Evolutionary conservation across 1,284 basidiomycete genomes (phyloP).

Genomic region (Ceratobasidium sp.): DNA sequence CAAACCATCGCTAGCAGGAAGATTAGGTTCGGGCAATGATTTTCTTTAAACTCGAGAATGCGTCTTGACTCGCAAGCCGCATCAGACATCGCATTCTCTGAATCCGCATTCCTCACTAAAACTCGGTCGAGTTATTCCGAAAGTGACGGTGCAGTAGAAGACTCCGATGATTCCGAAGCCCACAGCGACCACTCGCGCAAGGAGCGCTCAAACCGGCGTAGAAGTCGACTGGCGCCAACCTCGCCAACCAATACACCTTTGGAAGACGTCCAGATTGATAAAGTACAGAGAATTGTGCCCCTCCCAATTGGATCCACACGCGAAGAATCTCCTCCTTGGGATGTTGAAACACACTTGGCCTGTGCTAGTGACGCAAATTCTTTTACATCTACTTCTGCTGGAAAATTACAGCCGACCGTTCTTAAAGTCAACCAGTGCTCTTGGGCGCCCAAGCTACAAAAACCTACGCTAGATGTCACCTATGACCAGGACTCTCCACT

Average conservation of each 20-base stretch:
- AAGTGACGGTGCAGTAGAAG: neutral
- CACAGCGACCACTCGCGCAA: conserved; percentile 9
- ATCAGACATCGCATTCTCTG: conserved; percentile 56
- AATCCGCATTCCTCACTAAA: conserved; percentile 59
- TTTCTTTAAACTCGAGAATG: neutral
- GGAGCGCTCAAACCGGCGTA: neutral
- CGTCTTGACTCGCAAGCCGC: neutral
- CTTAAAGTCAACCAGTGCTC: neutral
- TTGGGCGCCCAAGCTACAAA: conserved; percentile 14
- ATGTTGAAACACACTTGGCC: neutral
- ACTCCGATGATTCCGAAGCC: conserved; percentile 14
- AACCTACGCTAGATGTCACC: neutral
- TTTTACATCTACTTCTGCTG: neutral
- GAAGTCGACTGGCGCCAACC: neutral
- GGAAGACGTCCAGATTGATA: too few relatives aligned
- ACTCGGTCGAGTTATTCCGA: conserved; percentile 14
- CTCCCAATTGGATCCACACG: neutral
- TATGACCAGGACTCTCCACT: neutral
- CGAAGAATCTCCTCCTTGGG: conserved; percentile 19
- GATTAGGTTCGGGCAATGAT: conserved; percentile 42
- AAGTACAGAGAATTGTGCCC: neutral
- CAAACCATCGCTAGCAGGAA: conserved; percentile 40
- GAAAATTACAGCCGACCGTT: neutral
- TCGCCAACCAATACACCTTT: neutral
- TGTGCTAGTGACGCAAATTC: neutral